Base-by-base conservation (phyloP, 1,284 basidiomycete species). In the Cryptococcus sp. region DNA sequence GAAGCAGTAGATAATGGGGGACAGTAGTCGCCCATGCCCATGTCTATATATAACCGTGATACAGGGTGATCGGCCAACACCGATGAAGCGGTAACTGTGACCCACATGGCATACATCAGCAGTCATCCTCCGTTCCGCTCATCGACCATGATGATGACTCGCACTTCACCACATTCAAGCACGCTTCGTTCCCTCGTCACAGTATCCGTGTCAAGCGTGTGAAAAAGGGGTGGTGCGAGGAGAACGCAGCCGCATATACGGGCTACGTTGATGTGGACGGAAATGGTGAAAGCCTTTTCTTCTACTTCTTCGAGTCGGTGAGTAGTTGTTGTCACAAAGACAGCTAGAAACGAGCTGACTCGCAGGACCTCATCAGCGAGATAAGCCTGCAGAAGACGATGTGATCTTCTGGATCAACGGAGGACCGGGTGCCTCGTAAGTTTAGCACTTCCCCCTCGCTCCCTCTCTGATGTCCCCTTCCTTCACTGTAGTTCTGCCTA, bases 221-320 rank as follows among this genome's bases (percentile, higher is more conserved):
- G 10, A 59, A 68, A 30, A 73, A 45, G 22, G 47, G 75, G 6
- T 79, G 76, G 76, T 79, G 77, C 54, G 77, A 79, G 51, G 72
- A 72, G 10, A 55, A 66, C 25, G 74, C 71, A 25, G 58, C 60
- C 27, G 71, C 71, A 15, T 77, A 63, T 59, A 63, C 72, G 38
- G 73, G 84, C n/a, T 86, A 87, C 69, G 64, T 78, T 43, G 75
- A 81, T 64, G 86, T 88, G 55, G 87, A 45, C 13, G 47, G 88
- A 56, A 82, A 85, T 62, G 85, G 87, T 5, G 82, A 85, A 58
- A 85, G 85, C 62, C 81, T 86, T 69, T 91, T 90, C 81, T 91
- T 91, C 79, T 90, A 88, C 77, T 91, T 90, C 80, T 91, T 91
- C 74, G 88, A 90, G 75, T 88, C 86, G 54, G 25, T 45, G 42